Conservation (phyloP, 2,329 filamentous ascomycete species). For the Monilinia fructigena region DNA sequence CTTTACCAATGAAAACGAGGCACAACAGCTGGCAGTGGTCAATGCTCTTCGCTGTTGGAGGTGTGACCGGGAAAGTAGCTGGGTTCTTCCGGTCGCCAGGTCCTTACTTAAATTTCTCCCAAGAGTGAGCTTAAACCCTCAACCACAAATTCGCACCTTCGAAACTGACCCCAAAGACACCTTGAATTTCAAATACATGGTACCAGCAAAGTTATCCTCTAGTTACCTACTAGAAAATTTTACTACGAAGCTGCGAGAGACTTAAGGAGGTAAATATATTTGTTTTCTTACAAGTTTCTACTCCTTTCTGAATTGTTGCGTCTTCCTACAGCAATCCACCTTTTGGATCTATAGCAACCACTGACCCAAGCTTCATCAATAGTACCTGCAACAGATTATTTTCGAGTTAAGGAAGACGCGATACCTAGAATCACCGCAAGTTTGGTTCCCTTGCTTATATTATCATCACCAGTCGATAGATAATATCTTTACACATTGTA, state of each 20-base stretch:
- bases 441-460: background rate
- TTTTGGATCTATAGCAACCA: background rate
- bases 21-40: background rate
- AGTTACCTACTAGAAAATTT: background rate
- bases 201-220: background rate
- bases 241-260: background rate
- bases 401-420: background rate
- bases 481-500: background rate
- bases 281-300: background rate
- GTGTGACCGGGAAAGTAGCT: background rate
- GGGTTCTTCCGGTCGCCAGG: background rate
- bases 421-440: background rate
- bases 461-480: background rate
- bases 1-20: background rate
- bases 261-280: background rate
- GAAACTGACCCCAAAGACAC: background rate
- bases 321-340: background rate
- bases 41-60: background rate
- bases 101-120: background rate
- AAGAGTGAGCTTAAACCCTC: background rate
- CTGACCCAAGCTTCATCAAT: background rate
- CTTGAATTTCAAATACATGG: background rate
- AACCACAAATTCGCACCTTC: constrained; percentile 9
- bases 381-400: background rate
- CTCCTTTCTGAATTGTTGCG: background rate